phyloP scores from a whole-genome alignment of 2,329 filamentous ascomycete species.

The Pestalotiopsis fici region DNA sequence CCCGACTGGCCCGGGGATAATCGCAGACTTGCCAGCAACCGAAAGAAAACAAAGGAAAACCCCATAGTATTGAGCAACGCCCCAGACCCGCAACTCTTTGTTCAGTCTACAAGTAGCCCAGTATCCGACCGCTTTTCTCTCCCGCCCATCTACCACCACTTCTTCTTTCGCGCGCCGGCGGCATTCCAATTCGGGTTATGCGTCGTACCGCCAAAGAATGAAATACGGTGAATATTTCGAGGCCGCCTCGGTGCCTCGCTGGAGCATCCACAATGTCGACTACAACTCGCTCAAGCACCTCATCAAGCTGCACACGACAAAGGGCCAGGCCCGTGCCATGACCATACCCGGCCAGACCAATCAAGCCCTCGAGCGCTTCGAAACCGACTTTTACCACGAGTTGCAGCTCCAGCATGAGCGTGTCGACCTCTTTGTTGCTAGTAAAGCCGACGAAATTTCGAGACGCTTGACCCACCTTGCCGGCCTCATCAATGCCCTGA shows the following conservation, averaged over 20 bases:
- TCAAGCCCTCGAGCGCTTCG: conserved; percentile 61
- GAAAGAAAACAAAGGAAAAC: no score
- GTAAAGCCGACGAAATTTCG: conserved; percentile 78
- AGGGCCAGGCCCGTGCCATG: conserved; percentile 68
- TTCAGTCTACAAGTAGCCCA: not conserved
- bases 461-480: conserved; percentile 59
- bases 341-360: conserved; percentile 73
- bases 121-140: not conserved
- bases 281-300: conserved; percentile 85
- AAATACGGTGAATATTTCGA: conserved; percentile 77
- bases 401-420: conserved; percentile 76
- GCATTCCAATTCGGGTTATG: not conserved
- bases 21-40: no score
- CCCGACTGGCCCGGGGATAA: not conserved
- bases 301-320: conserved; percentile 79
- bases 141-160: not conserved
- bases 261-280: conserved; percentile 84
- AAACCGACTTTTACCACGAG: conserved; percentile 70
- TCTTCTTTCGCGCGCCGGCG: not conserved
- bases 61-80: no score
- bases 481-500: conserved; percentile 46
- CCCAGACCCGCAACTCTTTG: not conserved
- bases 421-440: conserved; percentile 75
- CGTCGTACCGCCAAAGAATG: conserved; percentile 45
- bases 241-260: conserved; percentile 77